Evolutionary conservation across 805 yeast genomes (phyloP), one percentile per base, ranked within the genome.

Genomic region (Saturnispora silvae): DNA sequence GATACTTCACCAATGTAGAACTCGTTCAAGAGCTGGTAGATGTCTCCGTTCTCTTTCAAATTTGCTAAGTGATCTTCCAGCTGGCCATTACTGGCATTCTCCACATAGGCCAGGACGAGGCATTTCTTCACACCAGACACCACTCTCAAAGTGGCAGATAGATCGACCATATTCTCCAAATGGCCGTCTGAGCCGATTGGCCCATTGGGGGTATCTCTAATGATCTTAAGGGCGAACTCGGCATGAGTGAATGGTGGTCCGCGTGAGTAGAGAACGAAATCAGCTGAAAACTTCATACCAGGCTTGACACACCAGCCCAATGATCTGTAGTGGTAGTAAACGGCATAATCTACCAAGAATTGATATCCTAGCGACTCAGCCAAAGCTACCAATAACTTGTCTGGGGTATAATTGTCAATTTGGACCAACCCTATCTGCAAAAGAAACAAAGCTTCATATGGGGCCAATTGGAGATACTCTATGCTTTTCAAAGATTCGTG

Each of bases 171-270:
- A 41, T 5, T 31, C 15, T 38, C 39, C 9, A 29, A 18, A 6
- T 16, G 14, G 2, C 5, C 33, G 4, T 40, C 22, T 1, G 25
- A 14, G 10, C 30, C 27, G n/a, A 30, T 26, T 4, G 31, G 25
- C 4, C 38, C 36, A 7, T 32, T 8, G 8, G 42, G 38, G 17
- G 33, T 19, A 16, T 41, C 45, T 13, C 46, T 41, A 10, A 50
- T 24, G 5, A 55, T 43, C 18, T 40, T 48, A 9, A 81, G 61
- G 32, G 89, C 83, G 55, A 74, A 83, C 53, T 86, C 95, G 0
- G 98, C 96, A 54, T 92, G 99, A 35, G 80, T 75, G 54, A 87
- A 85, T 2, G 96, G 96, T 7, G 97, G 98, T 0, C 99, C 99
- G 40, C 89, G 65, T 37, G 79, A 75, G 56, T 92, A 92, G 4